Conservation (phyloP, 169 alveolate genomes). For the Blepharisma undulans region DNA sequence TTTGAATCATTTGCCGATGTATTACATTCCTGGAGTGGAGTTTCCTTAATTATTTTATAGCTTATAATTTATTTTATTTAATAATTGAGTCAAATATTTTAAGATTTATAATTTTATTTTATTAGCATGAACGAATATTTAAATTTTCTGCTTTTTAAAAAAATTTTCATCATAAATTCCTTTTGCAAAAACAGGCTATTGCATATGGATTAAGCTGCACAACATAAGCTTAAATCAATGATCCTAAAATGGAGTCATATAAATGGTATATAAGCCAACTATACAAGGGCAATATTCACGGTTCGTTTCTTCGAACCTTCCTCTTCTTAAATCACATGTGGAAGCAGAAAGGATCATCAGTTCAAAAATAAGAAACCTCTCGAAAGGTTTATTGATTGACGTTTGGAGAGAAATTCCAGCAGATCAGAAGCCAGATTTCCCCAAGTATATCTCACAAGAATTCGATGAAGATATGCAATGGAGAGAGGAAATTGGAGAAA, state of each 20-base stretch:
- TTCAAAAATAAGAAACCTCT: not conserved
- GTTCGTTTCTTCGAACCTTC: not conserved
- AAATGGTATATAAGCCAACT: not conserved
- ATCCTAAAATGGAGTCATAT: not conserved
- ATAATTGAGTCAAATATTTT: not conserved
- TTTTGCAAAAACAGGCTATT: not conserved
- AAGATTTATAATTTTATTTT: not conserved
- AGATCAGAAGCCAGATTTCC: not conserved
- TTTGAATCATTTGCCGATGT: constrained; percentile 86
- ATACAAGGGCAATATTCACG: not conserved
- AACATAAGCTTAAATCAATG: not conserved
- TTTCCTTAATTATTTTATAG: not conserved
- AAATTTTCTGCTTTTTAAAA: not conserved
- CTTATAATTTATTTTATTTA: not conserved
- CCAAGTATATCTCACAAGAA: not conserved
- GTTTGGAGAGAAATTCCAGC: not conserved
- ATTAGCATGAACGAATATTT: not conserved
- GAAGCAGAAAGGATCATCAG: not conserved
- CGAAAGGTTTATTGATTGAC: not conserved
- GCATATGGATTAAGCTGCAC: not conserved
- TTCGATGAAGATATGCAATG: not conserved
- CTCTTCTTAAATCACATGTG: not conserved
- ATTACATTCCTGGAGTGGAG: constrained; percentile 75
- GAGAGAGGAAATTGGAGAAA: not conserved
- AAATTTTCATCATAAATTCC: not conserved